Evolutionary conservation across 176 grass and related monocot species (phyloP).

Genomic region (Hsuehochloa calcarea): DNA sequence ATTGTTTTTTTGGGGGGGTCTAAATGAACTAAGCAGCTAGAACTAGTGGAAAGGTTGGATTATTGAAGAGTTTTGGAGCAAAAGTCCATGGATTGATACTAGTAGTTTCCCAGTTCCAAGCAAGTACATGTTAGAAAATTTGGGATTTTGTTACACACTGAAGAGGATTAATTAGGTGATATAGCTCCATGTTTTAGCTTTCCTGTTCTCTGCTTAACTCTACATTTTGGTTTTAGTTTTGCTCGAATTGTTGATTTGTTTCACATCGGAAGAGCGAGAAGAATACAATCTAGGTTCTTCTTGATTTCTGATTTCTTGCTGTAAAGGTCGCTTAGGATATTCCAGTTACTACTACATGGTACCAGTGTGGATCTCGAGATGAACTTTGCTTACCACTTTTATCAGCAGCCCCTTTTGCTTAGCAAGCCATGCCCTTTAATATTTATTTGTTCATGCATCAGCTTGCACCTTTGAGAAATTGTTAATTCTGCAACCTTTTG

Average conservation of each 20-base stretch:
- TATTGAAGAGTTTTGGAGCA: not conserved
- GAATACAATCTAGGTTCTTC: not conserved
- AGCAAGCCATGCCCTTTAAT: conserved; percentile 35
- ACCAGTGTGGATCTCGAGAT: conserved; percentile 40
- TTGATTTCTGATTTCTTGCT: conserved; percentile 18
- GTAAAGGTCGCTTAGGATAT: conserved; percentile 41
- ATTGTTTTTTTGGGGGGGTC: not conserved
- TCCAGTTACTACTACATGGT: conserved; percentile 35
- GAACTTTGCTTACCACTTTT: conserved; percentile 34
- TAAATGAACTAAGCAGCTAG: not conserved
- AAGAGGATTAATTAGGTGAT: not conserved
- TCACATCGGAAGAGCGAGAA: not conserved
- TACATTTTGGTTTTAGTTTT: not conserved
- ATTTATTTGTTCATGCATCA: conserved; percentile 30
- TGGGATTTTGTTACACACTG: not conserved
- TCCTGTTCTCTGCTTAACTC: not conserved
- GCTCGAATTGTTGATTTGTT: not conserved
- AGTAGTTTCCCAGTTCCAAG: not conserved
- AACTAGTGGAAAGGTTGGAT: not conserved
- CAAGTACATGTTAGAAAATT: not conserved
- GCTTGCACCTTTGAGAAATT: conserved; percentile 35
- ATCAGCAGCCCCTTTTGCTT: conserved; percentile 27
- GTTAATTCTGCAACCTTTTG: conserved; percentile 43
- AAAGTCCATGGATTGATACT: not conserved
- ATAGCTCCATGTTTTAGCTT: not conserved